Base-by-base conservation (phyloP, 257 asterid species). In the Solanum chiquidenum region DNA sequence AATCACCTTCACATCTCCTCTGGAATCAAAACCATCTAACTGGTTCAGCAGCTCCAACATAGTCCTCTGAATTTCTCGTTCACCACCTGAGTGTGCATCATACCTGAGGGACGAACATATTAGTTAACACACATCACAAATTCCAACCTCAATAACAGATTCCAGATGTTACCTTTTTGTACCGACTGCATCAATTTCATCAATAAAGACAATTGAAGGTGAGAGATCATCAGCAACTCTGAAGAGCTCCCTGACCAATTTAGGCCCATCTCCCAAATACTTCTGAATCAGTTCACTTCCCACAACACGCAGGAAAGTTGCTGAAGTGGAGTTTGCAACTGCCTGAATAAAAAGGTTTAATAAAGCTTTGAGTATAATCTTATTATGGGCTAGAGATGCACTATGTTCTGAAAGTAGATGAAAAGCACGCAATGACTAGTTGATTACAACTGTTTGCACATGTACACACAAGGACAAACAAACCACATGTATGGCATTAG, bases 1-100 rank as follows among this genome's bases (percentile, higher is more conserved):
- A 91, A 96, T 96, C 64, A 96, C 99, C 91, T 96, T 96, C 29
- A 96, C 99, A 90, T 96, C 99, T 55, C 98, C 99, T 90, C 99
- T 92, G 68, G 99, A 96, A 91, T 96, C 99, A 92, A 96, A 96
- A 72, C 99, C 99, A 89, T 96, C 99, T 12, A 96, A 89, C 91
- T 96, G 99, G 88, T 96, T 96, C 91, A 96, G 94, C 89, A 96
- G 90, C 85, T 96, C 98, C 92, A 96, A 88, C 98, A 96, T 96
- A 55, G 99, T 96, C 92, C 99, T 94, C 95, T 96, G 99, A 88
- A 96, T 96, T 89, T 96, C 99, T 87, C 99, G 97, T 88, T 96
- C 99, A 88, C 99, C 99, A 27, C 99, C 99, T 2, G 98, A 96
- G 92, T 96, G 98, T 33, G 99, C 98, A 68, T 96, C 99, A 68